These are phyloP conservation scores for Tuber calosporum DNA, from an alignment of 495 filamentous ascomycete genomes.

Conservation along the genomic window DNA sequence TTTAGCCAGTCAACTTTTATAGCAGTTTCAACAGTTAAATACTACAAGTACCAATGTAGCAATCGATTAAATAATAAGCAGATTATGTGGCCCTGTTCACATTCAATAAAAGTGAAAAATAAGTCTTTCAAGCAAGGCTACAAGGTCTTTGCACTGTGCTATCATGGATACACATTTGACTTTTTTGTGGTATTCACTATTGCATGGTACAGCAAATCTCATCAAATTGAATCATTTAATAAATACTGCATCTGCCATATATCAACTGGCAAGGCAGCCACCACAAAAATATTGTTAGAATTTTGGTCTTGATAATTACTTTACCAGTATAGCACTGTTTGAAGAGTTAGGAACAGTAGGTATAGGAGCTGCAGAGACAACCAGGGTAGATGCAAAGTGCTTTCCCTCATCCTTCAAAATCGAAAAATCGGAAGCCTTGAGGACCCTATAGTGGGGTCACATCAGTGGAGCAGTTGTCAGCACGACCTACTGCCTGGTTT, in stretches of 20 bases:
- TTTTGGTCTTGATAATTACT: conserved; percentile 15
- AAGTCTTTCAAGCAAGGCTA: too few relatives aligned
- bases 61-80: background rate
- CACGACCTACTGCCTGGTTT: background rate
- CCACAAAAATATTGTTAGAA: too few relatives aligned
- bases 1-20: background rate
- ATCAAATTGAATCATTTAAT: too few relatives aligned
- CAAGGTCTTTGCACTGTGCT: too few relatives aligned
- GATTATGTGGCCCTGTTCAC: background rate
- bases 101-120: background rate
- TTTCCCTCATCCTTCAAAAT: conserved; percentile 7
- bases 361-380: conserved; percentile 6
- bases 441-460: background rate
- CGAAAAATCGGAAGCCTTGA: background rate
- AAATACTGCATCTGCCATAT: too few relatives aligned
- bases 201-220: too few relatives aligned
- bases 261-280: too few relatives aligned
- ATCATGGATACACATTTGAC: too few relatives aligned
- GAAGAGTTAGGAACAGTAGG: background rate
- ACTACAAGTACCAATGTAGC: background rate
- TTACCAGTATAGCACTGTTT: conserved; percentile 9
- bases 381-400: background rate
- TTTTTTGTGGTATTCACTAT: too few relatives aligned
- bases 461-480: background rate
- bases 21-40: background rate